phyloP scores from a whole-genome alignment of 2,329 filamentous ascomycete species.

The Sclerotinia glacialis region DNA sequence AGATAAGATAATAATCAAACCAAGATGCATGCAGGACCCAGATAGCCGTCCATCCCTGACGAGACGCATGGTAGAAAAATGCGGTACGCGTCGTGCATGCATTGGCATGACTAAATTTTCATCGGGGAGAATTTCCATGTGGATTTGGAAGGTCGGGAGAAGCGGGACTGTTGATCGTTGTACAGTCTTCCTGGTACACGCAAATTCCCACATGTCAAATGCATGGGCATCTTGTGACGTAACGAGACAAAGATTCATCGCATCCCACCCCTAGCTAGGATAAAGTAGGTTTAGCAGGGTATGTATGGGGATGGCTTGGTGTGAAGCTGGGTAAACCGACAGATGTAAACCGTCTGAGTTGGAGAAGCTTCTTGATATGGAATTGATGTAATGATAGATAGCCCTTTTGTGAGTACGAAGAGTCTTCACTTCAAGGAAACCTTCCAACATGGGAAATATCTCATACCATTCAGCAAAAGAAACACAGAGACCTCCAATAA shows the following conservation, averaged over 20 bases:
- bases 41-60: neutral
- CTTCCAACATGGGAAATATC: neutral
- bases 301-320: neutral
- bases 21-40: conserved; percentile 6
- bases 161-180: neutral
- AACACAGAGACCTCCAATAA: too few relatives aligned
- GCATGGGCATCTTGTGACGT: neutral
- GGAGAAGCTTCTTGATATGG: neutral
- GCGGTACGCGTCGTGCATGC: neutral
- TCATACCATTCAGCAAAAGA: neutral
- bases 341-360: neutral
- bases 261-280: neutral
- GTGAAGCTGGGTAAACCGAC: neutral
- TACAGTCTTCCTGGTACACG: neutral
- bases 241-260: neutral
- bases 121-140: neutral
- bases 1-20: conserved; percentile 20
- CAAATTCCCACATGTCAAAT: neutral
- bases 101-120: conserved; percentile 11
- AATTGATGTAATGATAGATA: neutral
- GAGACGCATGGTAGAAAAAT: neutral
- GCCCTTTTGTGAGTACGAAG: neutral
- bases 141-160: neutral
- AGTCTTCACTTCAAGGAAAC: neutral
- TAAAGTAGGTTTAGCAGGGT: neutral